Evolutionary conservation across 805 yeast species (phyloP), one percentile per base, ranked within the genome.

Genomic region (Danielozyma ontarioensis): DNA sequence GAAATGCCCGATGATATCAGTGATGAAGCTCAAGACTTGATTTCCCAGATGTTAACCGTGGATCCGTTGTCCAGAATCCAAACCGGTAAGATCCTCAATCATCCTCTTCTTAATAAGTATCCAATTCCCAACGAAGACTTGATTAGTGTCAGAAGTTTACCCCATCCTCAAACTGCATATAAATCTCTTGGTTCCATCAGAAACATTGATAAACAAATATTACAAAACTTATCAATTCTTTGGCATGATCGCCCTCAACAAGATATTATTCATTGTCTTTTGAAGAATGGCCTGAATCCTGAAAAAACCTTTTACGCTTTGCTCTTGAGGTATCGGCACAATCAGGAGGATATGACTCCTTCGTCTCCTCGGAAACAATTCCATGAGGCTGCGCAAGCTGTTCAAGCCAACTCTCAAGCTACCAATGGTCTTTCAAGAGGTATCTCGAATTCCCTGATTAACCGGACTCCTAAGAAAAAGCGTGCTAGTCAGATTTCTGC

Each of bases 41-140:
- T 84, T 27, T 59, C 73, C 39, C 69, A 65, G 44, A 82, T 83
- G 80, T 60, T 84, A 26, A 72, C 78, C 19, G 80, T 80, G 13
- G 74, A 84, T 47, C 95, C 96, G 4, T 66, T 62, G 18, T 70
- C 74, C 44, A 73, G 97, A 61, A 73, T 86, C 23, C 67, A 76
- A 29, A 85, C 93, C 4, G 73, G 72, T 16, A 72, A 74, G 31
- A 81, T 88, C 15, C 62, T 84, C 29, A 48, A 57, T 25, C 86
- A 80, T 56, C 76, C 78, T 8, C 64, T 80, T 36, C 51, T 78
- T 33, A 45, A 40, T 30, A 75, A 74, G 51, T 74, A 75, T 44
- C 77, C 78, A 5, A 64, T 64, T 33, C 62, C 68, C 8, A 59
- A 62, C 37, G 66, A 66, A 46, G 73, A 68, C 44, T 60, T 66